Evolutionary conservation across 2,329 filamentous ascomycete species (phyloP), one percentile per base, ranked within the genome.

Genomic region (Tolypocladium inflatum): DNA sequence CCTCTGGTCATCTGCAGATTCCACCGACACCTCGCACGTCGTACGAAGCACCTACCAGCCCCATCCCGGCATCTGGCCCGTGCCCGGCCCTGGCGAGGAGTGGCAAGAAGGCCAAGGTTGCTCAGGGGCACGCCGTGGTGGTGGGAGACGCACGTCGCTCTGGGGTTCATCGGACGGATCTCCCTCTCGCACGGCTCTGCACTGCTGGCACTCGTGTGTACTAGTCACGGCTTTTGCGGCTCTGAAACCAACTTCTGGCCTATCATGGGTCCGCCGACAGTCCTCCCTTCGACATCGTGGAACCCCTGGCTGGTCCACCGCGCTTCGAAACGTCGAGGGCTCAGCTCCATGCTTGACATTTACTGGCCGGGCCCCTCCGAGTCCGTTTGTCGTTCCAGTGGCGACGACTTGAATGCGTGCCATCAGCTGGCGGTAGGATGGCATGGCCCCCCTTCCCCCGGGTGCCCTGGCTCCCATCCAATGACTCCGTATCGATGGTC

Each of bases 221-320:
- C 17, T 30, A 54, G 53, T 35, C 48, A 21, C n/a, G 23, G 37
- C 43, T 45, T 52, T 51, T 37, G 55, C 53, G 57, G 58, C 57
- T 50, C 54, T 63, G 61, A 63, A 63, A 63, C 61, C 13, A 37
- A 30, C 50, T 48, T 23, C 54, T 23, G 48, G 57, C 60, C 60
- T 60, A 63, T 63, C 60, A 62, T 33, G 30, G 43, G 55, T 10
- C 55, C 50, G 23, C 30, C 55, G 38, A 37, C 37, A 35, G 48
- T 42, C 55, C 57, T 61, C 61, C 61, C 60, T 58, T 61, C 50
- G 42, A 26, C 43, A 53, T 45, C 55, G 23, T 59, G 55, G 42
- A 51, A 33, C 58, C 35, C 54, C 52, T 53, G 52, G 39, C 57
- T 42, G 45, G 54, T 55, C 45, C 55, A 52, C 58, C 53, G 42